Evolutionary conservation across 2,329 filamentous ascomycete genomes (phyloP).

Genomic region (Pyricularia pennisetigena): DNA sequence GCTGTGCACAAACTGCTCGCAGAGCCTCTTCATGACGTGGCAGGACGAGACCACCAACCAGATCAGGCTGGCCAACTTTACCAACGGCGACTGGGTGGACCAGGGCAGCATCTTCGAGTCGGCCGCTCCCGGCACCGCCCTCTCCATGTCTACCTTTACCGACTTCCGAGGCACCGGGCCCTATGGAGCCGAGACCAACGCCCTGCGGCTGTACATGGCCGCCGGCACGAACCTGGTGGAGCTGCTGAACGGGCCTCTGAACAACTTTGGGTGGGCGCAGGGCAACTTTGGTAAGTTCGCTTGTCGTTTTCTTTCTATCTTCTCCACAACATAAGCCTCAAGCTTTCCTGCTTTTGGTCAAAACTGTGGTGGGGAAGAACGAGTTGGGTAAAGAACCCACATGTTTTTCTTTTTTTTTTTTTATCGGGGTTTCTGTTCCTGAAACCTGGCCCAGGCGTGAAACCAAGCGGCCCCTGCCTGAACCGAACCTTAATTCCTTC

Average conservation of each 20-base stretch:
- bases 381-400: no score
- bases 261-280: constrained; percentile 1
- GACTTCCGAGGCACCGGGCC: constrained; percentile 1
- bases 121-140: constrained; percentile 1
- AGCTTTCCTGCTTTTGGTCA: neutral
- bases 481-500: neutral
- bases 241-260: neutral
- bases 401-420: neutral
- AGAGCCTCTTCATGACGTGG: neutral
- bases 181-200: constrained; percentile 1
- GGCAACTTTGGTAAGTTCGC: constrained; percentile 4
- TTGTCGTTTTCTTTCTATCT: no score
- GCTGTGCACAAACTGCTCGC: neutral
- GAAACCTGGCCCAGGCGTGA: neutral
- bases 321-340: neutral
- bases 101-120: neutral
- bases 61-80: constrained; percentile 1
- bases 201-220: neutral
- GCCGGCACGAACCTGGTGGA: neutral
- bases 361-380: neutral
- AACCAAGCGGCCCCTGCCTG: neutral
- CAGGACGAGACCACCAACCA: neutral
- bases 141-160: neutral
- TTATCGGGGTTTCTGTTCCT: neutral
- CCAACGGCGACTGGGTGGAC: neutral